phyloP scores from a whole-genome alignment of 441 rosid genomes.

The Jatropha multifida region DNA sequence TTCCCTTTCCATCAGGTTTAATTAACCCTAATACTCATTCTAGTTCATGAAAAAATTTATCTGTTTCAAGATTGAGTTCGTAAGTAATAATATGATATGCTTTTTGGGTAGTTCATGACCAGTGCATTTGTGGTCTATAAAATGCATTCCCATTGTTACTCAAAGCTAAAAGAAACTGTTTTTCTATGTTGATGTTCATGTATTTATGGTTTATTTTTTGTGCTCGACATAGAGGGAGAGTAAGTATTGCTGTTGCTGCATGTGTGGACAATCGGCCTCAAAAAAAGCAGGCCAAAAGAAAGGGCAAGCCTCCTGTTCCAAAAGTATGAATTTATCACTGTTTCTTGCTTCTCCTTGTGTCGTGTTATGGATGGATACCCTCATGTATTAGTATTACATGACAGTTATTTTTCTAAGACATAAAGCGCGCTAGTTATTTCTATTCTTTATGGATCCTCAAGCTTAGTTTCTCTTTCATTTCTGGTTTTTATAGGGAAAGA shows the following conservation, averaged over 20 bases:
- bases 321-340: constrained; percentile 39
- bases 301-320: constrained; percentile 67
- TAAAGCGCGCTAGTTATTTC: background rate
- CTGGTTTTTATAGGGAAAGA: constrained; percentile 47
- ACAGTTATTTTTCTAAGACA: background rate
- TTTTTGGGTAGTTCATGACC: no score
- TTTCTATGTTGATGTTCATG: background rate
- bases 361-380: background rate
- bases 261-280: constrained; percentile 46
- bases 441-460: background rate
- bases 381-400: background rate
- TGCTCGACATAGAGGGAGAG: constrained; percentile 66
- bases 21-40: background rate
- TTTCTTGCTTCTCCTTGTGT: background rate
- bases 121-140: background rate
- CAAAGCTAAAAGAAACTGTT: no score
- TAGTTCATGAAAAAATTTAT: background rate
- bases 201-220: constrained; percentile 23
- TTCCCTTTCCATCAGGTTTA: constrained; percentile 80
- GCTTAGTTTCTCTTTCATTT: background rate
- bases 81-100: background rate
- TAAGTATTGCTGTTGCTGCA: constrained; percentile 73
- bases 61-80: background rate
- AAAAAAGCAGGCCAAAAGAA: constrained; percentile 54
- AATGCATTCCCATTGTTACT: background rate